Conservation (phyloP, 768 basidiomycete genomes). For the Paxillus involutus region DNA sequence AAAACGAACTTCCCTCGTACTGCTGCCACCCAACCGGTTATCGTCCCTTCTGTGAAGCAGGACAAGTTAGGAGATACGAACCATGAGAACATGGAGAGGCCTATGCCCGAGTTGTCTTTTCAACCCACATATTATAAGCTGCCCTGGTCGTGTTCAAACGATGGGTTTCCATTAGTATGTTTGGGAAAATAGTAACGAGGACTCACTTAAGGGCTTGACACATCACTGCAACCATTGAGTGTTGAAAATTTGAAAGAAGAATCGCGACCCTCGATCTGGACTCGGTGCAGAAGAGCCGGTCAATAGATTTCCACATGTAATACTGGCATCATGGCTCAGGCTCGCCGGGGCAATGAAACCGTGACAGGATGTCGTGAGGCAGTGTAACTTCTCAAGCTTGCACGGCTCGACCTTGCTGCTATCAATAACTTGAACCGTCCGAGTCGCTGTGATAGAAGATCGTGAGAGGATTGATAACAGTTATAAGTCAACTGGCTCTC, state of each 20-base stretch:
- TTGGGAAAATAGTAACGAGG: background rate
- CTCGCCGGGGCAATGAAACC: background rate
- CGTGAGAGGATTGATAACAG: too few species aligned
- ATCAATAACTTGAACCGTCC: too few species aligned
- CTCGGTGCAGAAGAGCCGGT: background rate
- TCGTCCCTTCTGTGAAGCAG: slow-evolving; percentile 1
- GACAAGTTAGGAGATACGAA: background rate
- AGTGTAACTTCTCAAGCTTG: too few species aligned
- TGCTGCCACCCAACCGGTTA: background rate
- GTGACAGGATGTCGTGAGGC: too few species aligned
- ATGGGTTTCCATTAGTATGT: background rate
- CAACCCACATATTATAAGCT: background rate
- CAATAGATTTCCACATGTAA: background rate
- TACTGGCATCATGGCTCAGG: background rate
- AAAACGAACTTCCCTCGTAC: background rate
- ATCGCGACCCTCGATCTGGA: background rate
- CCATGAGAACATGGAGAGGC: background rate
- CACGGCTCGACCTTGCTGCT: too few species aligned
- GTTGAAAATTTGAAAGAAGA: background rate
- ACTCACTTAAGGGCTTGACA: background rate
- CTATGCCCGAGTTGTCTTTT: background rate
- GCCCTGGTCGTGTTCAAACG: background rate
- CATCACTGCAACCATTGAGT: too few species aligned
- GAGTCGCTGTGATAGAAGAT: too few species aligned
- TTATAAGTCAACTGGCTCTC: too few species aligned